Conservation (phyloP, 2,329 filamentous ascomycete species). For the Thermothelomyces thermophilus region DNA sequence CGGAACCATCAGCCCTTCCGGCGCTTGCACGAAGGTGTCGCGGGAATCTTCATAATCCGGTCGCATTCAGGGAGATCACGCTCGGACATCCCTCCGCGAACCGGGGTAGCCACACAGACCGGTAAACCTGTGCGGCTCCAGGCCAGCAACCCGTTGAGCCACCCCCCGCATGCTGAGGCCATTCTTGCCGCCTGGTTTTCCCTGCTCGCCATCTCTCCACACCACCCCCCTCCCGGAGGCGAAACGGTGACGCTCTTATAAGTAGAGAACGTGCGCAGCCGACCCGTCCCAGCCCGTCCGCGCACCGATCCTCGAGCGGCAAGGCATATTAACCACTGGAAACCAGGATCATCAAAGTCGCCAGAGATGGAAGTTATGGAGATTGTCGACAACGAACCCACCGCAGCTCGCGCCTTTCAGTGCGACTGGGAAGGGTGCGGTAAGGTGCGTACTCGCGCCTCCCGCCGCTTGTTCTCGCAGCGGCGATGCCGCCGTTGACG, state of each 20-base stretch:
- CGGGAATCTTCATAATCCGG: slow-evolving; percentile 30
- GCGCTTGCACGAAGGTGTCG: slow-evolving; percentile 24
- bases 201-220: slow-evolving; percentile 13
- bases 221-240: slow-evolving; percentile 14
- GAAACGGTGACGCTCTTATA: slow-evolving; percentile 26
- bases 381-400: slow-evolving; percentile 57
- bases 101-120: slow-evolving; percentile 26
- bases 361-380: slow-evolving; percentile 57
- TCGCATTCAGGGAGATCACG: slow-evolving; percentile 34
- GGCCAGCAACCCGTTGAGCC: slow-evolving; percentile 25
- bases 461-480: background rate
- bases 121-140: slow-evolving; percentile 20
- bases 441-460: slow-evolving; percentile 42
- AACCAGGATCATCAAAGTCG: slow-evolving; percentile 17
- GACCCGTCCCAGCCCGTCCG: slow-evolving; percentile 14
- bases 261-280: slow-evolving; percentile 26
- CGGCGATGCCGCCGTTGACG: background rate
- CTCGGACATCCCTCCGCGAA: slow-evolving; percentile 29
- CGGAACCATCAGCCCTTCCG: slow-evolving; percentile 19
- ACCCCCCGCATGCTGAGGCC: slow-evolving; percentile 19
- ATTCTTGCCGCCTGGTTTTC: slow-evolving; percentile 4
- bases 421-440: slow-evolving; percentile 57
- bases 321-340: slow-evolving; percentile 21
- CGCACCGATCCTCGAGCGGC: slow-evolving; percentile 16
- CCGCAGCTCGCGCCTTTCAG: slow-evolving; percentile 54